These are phyloP conservation scores for Elsinoe fawcettii DNA, from an alignment of 2,329 filamentous ascomycete genomes.

Conservation along the genomic window DNA sequence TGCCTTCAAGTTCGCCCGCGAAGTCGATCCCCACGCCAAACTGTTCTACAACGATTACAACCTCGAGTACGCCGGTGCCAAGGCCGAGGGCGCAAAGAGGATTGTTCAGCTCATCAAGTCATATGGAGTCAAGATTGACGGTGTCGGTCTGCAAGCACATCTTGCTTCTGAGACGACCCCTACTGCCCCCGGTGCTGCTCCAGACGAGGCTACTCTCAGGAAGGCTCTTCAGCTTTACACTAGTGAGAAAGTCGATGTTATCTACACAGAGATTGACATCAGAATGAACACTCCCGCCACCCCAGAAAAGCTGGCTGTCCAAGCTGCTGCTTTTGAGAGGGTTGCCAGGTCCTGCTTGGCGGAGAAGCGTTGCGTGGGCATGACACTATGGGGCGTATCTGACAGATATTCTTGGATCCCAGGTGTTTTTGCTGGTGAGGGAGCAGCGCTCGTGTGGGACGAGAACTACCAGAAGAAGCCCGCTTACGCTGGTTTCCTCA, in stretches of 20 bases:
- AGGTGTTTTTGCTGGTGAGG: conserved; percentile 30
- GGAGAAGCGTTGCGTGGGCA: conserved; percentile 31
- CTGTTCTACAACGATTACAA: conserved; percentile 29
- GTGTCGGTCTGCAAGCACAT: conserved; percentile 47
- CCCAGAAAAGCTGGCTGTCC: conserved; percentile 26
- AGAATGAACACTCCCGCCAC: conserved; percentile 26
- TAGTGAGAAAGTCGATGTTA: conserved; percentile 48
- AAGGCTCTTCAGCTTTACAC: conserved; percentile 45
- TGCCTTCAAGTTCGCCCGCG: conserved; percentile 23
- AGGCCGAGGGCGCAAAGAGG: conserved; percentile 22
- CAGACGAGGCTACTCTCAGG: conserved; percentile 28
- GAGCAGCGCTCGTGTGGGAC: conserved; percentile 39
- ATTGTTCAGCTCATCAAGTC: conserved; percentile 23
- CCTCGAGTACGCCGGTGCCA: conserved; percentile 23
- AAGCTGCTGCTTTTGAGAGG: conserved; percentile 42
- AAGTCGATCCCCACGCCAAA: conserved; percentile 21
- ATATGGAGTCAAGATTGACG: conserved; percentile 29
- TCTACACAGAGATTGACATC: conserved; percentile 60
- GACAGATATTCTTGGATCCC: conserved; percentile 38
- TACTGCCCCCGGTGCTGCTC: conserved; percentile 18
- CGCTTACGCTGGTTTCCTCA: conserved; percentile 29
- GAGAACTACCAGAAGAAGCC: conserved; percentile 41
- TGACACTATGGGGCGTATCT: conserved; percentile 46
- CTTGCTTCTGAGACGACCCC: conserved; percentile 31
- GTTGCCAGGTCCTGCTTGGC: conserved; percentile 32